Base-by-base conservation (phyloP, 441 rosid species). In the Euphorbia schlechtendalii region DNA sequence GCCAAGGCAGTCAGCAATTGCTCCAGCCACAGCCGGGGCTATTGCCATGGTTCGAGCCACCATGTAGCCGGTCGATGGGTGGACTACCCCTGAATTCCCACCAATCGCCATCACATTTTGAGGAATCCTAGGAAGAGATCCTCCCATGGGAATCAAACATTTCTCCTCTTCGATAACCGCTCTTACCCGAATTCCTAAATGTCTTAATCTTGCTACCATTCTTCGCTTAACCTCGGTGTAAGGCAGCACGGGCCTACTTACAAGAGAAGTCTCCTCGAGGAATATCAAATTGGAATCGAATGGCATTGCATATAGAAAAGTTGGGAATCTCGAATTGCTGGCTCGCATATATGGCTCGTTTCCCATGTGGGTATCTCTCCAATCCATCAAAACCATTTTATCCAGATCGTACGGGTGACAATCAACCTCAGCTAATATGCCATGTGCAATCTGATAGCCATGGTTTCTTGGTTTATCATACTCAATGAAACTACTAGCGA, bases 71-170 rank as follows among this genome's bases (percentile, higher is more conserved):
- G 93, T 84, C 20, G 93, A 79, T 10, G 93, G 93, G 53, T 87
- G 93, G 62, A 87, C 88, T 36, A 82, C 15, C 69, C 93, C 90
- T 3, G 90, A 79, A 15, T 46, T 80, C 10, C 93, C 90, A 6
- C 93, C 93, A 20, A 84, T 67, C 13, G 82, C 86, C 90, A 87
- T 76, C 67, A 83, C 81, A 20, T 55, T 78, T 65, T 87, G 93
- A 22, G 90, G 88, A 57, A 83, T 79, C 60, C 15, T 34, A 5
- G 90, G 93, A 25, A 85, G 82, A 51, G 90, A 83, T 8, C 90
- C 93, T 20, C 90, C 93, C 93, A 84, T 87, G 27, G 93, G 93
- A 40, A 87, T 87, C 81, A 87, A 63, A 54, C 93, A 87, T 64
- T 87, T 87, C 71, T 87, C 90, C 4, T 83, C 83, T 62, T 87